Evolutionary conservation across 2,329 filamentous ascomycete genomes (phyloP).

Genomic region (Tolypocladium amazonense): DNA sequence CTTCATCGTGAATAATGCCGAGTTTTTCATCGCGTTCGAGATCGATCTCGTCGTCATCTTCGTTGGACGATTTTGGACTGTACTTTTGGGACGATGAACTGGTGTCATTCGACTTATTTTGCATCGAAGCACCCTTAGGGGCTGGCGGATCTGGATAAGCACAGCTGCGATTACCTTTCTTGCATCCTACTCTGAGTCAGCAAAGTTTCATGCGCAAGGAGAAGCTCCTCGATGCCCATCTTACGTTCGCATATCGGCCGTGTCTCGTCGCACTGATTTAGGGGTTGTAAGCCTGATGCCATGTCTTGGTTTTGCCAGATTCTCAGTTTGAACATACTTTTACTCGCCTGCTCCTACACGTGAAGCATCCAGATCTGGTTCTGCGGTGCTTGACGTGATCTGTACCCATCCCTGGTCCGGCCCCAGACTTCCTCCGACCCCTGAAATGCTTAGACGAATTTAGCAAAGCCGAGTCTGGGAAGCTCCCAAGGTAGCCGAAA

Average conservation of each 20-base stretch:
- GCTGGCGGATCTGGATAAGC: constrained; percentile 67
- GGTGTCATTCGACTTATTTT: constrained; percentile 26
- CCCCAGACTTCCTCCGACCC: constrained; percentile 37
- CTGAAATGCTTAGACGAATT: constrained; percentile 36
- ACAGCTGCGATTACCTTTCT: constrained; percentile 85
- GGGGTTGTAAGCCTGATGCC: constrained; percentile 5
- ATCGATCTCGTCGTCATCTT: constrained; percentile 13
- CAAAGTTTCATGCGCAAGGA: background rate
- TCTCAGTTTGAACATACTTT: constrained; percentile 42
- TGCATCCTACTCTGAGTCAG: constrained; percentile 54
- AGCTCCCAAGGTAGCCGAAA: constrained; percentile 38
- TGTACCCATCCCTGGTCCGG: constrained; percentile 29
- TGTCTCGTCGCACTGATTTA: constrained; percentile 76
- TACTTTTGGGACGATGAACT: constrained; percentile 24
- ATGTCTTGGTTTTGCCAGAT: constrained; percentile 11
- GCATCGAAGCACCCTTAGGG: constrained; percentile 22
- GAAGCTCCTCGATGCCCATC: constrained; percentile 8
- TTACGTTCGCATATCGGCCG: constrained; percentile 76
- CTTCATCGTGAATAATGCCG: constrained; percentile 44
- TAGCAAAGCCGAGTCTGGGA: constrained; percentile 38
- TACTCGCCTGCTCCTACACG: constrained; percentile 78
- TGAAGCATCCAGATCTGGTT: constrained; percentile 88
- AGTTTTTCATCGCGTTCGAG: constrained; percentile 31
- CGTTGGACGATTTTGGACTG: constrained; percentile 44
- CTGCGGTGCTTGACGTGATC: constrained; percentile 84